Evolutionary conservation across 2,329 filamentous ascomycete species (phyloP), one percentile per base, ranked within the genome.

Genomic region (Colletotrichum cuscutae): DNA sequence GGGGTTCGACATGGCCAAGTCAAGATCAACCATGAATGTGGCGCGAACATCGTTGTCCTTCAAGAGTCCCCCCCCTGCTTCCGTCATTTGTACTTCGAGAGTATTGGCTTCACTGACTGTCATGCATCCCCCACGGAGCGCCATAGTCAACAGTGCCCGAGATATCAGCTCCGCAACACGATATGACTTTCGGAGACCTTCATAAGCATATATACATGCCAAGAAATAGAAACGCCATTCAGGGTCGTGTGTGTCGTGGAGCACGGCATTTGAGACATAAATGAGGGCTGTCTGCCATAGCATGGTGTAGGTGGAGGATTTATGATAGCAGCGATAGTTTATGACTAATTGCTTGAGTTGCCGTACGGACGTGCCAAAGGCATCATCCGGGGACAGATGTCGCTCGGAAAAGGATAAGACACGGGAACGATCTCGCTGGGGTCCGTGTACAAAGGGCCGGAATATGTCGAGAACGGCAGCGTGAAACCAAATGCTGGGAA

Each of bases 211-310:
- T 5, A 85, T 72, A 42, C 82, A 85, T 1, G 83, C 73, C 4
- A 82, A 72, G 5, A 86, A 77, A 58, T 85, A 84, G 3, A 80
- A 78, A 13, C 77, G 78, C 79, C 79, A 81, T 11, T 81, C 72
- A 0, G 78, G 74, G 12, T 83, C 78, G 3, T 76, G 68, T 1
- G 75, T 77, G 12, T 78, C 75, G 19, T 77, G 75, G 0, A 84
- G 73, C 13, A 84, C 78, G 4, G 81, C 82, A 42, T 85, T 85
- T 5, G 80, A 77, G 0, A 85, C 77, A 46, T 84, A 84, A 2
- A 82, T 79, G 24, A 85, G 75, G 2, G 81, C 82, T 3, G 78
- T 84, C 61, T 85, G 82, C 82, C 83, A 86, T 2, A 85, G 76
- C 8, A 85, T 79, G 1, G 81, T 81, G 65, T 81, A 83, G 1